Evolutionary conservation across 1,139 yeast species (phyloP).

Genomic region (Wickerhamiella infanticola): DNA sequence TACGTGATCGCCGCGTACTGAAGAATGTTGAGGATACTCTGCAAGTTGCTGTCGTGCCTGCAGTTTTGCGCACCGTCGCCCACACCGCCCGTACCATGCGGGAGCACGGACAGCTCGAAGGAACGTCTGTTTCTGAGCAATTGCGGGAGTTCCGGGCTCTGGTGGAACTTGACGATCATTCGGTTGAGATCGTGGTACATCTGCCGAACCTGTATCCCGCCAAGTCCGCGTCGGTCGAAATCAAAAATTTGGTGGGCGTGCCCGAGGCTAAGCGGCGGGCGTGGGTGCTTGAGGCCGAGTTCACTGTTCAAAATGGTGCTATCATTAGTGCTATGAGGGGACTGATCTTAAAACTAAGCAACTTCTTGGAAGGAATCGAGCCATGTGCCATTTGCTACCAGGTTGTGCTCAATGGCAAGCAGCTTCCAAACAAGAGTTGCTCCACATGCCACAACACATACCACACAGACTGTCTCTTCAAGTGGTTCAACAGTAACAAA

Average conservation of each 20-base stretch:
- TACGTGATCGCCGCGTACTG: conserved; percentile 10
- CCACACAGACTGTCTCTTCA: conserved; percentile 92
- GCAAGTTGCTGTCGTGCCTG: conserved; percentile 8
- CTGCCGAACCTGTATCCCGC: conserved; percentile 66
- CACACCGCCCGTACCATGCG: neutral
- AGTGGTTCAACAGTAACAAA: conserved; percentile 94
- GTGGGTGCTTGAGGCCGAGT: conserved; percentile 77
- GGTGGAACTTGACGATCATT: conserved; percentile 76
- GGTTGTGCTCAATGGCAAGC: conserved; percentile 75
- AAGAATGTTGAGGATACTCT: conserved; percentile 9
- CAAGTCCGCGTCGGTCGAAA: conserved; percentile 55
- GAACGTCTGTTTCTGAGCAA: conserved; percentile 9
- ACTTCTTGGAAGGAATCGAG: conserved; percentile 63
- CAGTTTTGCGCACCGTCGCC: conserved; percentile 5
- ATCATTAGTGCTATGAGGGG: conserved; percentile 44
- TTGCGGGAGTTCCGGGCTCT: conserved; percentile 58
- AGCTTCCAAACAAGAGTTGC: conserved; percentile 80
- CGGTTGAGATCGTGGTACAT: conserved; percentile 61
- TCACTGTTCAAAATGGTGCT: conserved; percentile 59
- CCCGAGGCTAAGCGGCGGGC: conserved; percentile 90
- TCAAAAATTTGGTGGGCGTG: conserved; percentile 72
- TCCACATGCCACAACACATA: conserved; percentile 83
- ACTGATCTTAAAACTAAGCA: conserved; percentile 9
- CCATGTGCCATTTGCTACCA: conserved; percentile 96
- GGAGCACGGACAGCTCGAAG: conserved; percentile 4